These are phyloP conservation scores for Xerocomellus chrysenteron DNA, from an alignment of 768 basidiomycete species.

Conservation along the genomic window DNA sequence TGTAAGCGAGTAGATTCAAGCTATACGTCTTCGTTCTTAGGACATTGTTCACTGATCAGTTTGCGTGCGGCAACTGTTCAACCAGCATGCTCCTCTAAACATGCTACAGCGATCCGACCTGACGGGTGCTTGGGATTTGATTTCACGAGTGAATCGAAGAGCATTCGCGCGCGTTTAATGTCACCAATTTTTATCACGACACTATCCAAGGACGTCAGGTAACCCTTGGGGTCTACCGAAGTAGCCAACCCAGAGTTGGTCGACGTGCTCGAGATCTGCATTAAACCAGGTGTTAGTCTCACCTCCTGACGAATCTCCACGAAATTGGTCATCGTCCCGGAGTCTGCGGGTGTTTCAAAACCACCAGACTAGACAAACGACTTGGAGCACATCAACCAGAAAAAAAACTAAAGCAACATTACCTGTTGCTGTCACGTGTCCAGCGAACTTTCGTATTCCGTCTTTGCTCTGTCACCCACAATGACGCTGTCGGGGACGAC, in stretches of 20 bases:
- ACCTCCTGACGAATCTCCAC: constrained; percentile 97
- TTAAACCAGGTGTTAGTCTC: background rate
- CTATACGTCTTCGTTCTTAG: constrained; percentile 97
- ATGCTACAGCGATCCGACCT: constrained; percentile 98
- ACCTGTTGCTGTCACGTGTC: constrained; percentile 38
- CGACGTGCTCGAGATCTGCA: constrained; percentile 68
- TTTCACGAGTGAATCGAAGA: constrained; percentile 95
- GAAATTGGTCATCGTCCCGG: constrained; percentile 85
- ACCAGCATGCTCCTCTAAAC: constrained; percentile 94
- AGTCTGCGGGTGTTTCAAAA: constrained; percentile 60
- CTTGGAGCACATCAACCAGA: too few species aligned
- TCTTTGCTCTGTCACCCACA: constrained; percentile 76
- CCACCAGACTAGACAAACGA: too few species aligned
- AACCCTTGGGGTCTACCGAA: constrained; percentile 96
- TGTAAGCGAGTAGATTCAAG: constrained; percentile 94
- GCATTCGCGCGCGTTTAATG: constrained; percentile 94
- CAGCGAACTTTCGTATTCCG: constrained; percentile 74
- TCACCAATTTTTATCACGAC: constrained; percentile 96
- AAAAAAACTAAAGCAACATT: too few species aligned
- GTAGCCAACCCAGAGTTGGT: constrained; percentile 73
- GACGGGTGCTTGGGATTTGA: constrained; percentile 97
- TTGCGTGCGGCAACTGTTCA: constrained; percentile 94
- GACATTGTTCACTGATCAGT: constrained; percentile 98
- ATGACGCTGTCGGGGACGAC: constrained; percentile 93
- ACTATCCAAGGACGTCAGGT: constrained; percentile 91